Conservation (phyloP, 257 asterid species). For the Nicotiana knightiana region DNA sequence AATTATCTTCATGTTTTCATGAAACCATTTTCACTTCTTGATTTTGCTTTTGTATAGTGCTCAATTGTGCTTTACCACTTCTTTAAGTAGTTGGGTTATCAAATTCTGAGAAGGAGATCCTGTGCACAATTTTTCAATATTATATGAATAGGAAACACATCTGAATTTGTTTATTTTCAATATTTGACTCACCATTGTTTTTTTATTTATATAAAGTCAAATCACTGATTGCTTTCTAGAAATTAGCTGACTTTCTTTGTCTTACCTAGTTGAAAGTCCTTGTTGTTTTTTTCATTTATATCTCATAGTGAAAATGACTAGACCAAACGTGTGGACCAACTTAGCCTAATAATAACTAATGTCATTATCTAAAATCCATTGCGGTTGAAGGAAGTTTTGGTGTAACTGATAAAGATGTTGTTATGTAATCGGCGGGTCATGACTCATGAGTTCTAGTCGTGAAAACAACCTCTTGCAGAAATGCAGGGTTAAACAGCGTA, state of each 20-base stretch:
- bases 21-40: too few species aligned
- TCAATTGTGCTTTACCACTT: neutral
- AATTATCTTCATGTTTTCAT: neutral
- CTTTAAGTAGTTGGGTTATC: neutral
- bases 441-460: too few species aligned
- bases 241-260: neutral
- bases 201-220: neutral
- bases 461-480: too few species aligned
- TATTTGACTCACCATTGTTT: neutral
- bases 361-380: neutral
- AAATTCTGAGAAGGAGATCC: neutral
- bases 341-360: neutral
- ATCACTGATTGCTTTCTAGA: neutral
- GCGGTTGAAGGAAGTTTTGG: neutral
- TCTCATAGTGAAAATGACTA: neutral
- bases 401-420: too few species aligned
- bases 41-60: neutral
- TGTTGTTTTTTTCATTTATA: neutral
- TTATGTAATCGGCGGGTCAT: rapidly evolving
- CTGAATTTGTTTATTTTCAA: neutral
- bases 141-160: neutral
- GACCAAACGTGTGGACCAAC: constrained; percentile 5
- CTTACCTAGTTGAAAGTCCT: neutral
- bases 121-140: neutral
- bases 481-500: rapidly evolving